A percentile compares a stretch with the other conserved stretches of the same genome.
These are phyloP conservation scores for Williopsis jadinii DNA, from an alignment of 1,139 yeast species.

Conservation along the genomic window DNA sequence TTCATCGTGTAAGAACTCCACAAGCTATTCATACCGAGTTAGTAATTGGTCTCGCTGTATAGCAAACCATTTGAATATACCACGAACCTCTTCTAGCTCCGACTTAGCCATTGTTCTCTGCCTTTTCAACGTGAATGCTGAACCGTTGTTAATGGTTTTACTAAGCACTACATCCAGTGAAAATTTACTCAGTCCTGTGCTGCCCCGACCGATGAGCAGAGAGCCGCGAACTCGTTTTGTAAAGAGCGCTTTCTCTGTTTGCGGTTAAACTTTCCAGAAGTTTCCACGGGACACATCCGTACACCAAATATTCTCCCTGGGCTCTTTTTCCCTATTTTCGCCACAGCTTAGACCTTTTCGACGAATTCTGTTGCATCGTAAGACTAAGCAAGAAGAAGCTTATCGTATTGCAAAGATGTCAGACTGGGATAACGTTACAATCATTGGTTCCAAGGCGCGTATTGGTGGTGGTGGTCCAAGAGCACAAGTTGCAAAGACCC, in stretches of 20 bases:
- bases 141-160: too few relatives aligned
- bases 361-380: too few relatives aligned
- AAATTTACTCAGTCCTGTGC: too few relatives aligned
- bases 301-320: neutral
- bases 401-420: constrained; percentile 24
- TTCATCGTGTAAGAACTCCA: constrained; percentile 75
- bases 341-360: neutral
- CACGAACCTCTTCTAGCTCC: constrained; percentile 9
- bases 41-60: too few relatives aligned
- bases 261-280: neutral
- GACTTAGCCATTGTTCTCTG: constrained; percentile 8
- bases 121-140: neutral
- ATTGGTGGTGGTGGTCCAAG: constrained; percentile 88
- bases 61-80: too few relatives aligned
- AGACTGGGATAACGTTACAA: constrained; percentile 88
- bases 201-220: neutral
- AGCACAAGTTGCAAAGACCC: constrained; percentile 72
- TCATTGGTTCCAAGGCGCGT: constrained; percentile 85
- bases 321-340: neutral
- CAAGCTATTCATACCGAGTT: constrained; percentile 42
- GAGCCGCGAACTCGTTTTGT: constrained; percentile 1
- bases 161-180: too few relatives aligned
- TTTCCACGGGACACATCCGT: neutral
- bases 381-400: too few relatives aligned
- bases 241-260: too few relatives aligned